Evolutionary conservation across 768 basidiomycete genomes (phyloP).

Genomic region (Xerocomellus chrysenteron): DNA sequence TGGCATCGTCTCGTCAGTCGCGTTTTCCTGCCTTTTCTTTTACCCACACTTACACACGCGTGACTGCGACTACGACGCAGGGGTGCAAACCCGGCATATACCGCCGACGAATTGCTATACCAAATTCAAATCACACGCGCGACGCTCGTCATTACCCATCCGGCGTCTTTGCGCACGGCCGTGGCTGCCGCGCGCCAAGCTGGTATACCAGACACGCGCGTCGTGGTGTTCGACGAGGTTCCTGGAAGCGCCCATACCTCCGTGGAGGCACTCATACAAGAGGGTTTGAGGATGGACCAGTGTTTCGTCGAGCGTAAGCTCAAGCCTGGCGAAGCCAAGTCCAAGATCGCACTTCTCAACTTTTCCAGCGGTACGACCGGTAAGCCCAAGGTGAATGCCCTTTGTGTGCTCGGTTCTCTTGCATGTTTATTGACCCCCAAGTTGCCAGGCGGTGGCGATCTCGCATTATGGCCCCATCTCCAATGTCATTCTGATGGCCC

Average conservation of each 20-base stretch:
- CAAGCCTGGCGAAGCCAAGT: constrained; percentile 56
- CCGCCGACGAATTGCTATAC: constrained; percentile 30
- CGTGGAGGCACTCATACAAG: constrained; percentile 52
- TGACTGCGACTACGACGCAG: constrained; percentile 12
- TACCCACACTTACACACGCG: neutral
- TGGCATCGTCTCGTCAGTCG: constrained; percentile 53
- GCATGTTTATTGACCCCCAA: neutral
- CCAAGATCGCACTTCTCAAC: constrained; percentile 61
- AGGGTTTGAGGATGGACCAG: constrained; percentile 32
- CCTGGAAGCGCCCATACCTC: constrained; percentile 23
- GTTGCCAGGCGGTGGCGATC: constrained; percentile 58
- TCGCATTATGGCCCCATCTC: constrained; percentile 64
- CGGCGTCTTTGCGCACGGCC: constrained; percentile 27
- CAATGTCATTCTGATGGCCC: constrained; percentile 60
- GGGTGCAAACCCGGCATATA: constrained; percentile 38
- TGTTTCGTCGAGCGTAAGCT: constrained; percentile 48
- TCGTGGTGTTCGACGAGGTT: constrained; percentile 27
- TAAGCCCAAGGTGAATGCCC: constrained; percentile 30
- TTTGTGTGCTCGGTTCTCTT: neutral
- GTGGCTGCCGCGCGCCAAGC: constrained; percentile 30
- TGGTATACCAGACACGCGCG: constrained; percentile 30
- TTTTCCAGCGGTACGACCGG: constrained; percentile 81
- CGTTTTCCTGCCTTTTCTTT: neutral
- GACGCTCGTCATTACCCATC: constrained; percentile 32
- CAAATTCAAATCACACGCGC: constrained; percentile 32